Conservation (phyloP, 139 green algal species). For the Penium margaritaceum region DNA sequence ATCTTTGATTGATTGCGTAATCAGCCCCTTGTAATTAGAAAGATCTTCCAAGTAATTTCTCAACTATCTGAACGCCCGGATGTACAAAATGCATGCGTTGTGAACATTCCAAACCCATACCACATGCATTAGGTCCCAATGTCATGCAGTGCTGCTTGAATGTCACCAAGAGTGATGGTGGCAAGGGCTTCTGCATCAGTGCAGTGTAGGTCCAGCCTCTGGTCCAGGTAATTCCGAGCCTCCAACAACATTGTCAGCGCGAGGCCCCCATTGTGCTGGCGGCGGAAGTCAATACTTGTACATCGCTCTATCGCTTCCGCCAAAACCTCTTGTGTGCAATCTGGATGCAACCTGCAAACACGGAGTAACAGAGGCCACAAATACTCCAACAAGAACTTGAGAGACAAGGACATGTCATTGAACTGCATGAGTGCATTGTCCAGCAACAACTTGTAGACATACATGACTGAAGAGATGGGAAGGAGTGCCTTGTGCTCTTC, state of each 20-base stretch:
- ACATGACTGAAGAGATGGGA: no score
- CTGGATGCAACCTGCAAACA: background rate
- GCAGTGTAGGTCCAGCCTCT: constrained; percentile 18
- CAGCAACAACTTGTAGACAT: no score
- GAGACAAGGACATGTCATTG: background rate
- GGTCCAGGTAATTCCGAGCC: constrained; percentile 12
- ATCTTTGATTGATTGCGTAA: no score
- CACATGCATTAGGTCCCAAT: no score
- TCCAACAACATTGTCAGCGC: constrained; percentile 15
- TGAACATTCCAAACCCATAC: no score
- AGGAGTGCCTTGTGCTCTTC: no score
- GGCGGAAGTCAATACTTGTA: background rate
- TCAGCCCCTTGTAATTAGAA: no score
- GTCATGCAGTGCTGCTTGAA: background rate
- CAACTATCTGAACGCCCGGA: no score
- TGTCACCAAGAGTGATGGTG: constrained; percentile 9
- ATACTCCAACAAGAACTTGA: background rate
- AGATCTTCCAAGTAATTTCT: no score
- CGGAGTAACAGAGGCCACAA: background rate
- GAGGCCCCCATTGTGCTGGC: constrained; percentile 14
- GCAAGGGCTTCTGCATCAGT: background rate
- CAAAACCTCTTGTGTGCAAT: background rate
- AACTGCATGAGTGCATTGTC: no score
- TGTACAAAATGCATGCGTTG: no score
- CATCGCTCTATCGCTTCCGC: background rate